Conservation (phyloP, 352 stramenopile genomes). For the Peronospora farinosa region DNA sequence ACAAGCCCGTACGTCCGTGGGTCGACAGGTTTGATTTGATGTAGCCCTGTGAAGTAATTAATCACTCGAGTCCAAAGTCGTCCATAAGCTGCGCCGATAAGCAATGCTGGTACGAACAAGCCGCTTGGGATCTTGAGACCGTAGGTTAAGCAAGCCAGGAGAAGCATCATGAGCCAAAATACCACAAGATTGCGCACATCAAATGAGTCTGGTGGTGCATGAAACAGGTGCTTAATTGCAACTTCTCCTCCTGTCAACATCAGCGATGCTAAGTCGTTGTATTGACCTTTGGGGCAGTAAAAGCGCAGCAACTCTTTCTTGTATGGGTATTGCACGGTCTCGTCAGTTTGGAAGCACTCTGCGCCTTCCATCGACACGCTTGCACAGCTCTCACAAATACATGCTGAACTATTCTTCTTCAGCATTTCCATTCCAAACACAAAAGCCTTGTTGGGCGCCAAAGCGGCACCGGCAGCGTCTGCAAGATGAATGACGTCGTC, state of each 20-base stretch:
- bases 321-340: conserved; percentile 73
- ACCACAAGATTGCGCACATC: conserved; percentile 67
- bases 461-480: conserved; percentile 25
- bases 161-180: conserved; percentile 65
- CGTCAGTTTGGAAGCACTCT: conserved; percentile 59
- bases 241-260: conserved; percentile 93
- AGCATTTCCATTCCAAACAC: conserved; percentile 67
- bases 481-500: conserved; percentile 49
- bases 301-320: conserved; percentile 90
- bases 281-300: conserved; percentile 91
- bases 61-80: conserved; percentile 83
- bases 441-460: conserved; percentile 45
- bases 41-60: conserved; percentile 61
- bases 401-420: conserved; percentile 56
- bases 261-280: conserved; percentile 96
- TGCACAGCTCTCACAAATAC: conserved; percentile 63
- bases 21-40: conserved; percentile 60
- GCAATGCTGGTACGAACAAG: conserved; percentile 94
- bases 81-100: conserved; percentile 93
- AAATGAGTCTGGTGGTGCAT: conserved; percentile 74
- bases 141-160: conserved; percentile 91
- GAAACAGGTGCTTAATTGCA: conserved; percentile 94
- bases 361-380: conserved; percentile 42
- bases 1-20: conserved; percentile 94
- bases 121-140: conserved; percentile 93